Percentiles rank a stretch among this genome's conserved stretches.
Evolutionary conservation across 2,329 filamentous ascomycete species (phyloP).

Genomic region (Colletotrichum sp.): DNA sequence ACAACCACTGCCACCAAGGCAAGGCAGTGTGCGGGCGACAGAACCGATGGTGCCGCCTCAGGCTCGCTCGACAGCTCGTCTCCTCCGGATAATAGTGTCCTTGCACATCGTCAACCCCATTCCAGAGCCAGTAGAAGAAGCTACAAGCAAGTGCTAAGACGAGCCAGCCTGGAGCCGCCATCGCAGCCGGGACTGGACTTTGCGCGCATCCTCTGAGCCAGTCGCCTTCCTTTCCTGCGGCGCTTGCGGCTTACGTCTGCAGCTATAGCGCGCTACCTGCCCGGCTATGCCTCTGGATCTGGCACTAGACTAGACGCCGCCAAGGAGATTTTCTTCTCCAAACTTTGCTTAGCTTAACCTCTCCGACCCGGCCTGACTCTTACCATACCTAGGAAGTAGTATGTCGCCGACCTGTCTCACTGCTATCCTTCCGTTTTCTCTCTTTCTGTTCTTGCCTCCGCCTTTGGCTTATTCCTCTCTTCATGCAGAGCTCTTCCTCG

Average conservation of each 20-base stretch:
- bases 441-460: background rate
- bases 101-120: background rate
- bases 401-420: background rate
- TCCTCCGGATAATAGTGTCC: background rate
- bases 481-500: background rate
- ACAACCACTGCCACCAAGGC: background rate
- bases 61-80: background rate
- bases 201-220: background rate
- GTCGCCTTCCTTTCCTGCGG: background rate
- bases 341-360: background rate
- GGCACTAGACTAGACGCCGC: background rate
- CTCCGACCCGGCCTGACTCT: background rate
- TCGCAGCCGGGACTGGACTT: background rate
- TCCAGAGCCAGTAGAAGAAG: background rate
- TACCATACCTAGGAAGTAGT: background rate
- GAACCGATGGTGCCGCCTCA: background rate
- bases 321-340: background rate
- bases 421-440: background rate
- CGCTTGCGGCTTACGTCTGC: conserved; percentile 11
- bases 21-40: background rate
- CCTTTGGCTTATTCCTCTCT: background rate
- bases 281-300: background rate
- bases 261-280: background rate
- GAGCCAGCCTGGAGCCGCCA: background rate
- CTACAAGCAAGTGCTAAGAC: background rate